phyloP scores from a whole-genome alignment of 495 filamentous ascomycete genomes.

The Aspergillus cavernicola region DNA sequence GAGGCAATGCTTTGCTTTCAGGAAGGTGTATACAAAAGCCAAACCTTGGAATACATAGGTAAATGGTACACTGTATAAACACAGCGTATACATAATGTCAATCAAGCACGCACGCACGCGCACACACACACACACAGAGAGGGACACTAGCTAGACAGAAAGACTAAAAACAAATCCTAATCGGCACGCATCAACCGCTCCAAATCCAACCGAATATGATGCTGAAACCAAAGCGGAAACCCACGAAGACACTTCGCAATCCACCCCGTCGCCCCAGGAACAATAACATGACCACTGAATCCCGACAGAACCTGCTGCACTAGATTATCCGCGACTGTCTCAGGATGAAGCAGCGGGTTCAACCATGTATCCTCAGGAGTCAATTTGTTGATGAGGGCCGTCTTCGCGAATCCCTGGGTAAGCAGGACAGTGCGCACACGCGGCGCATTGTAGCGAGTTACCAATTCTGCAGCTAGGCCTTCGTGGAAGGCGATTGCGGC shows the following conservation, averaged over 20 bases:
- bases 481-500: slow-evolving; percentile 67
- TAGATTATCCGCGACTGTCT: slow-evolving; percentile 63
- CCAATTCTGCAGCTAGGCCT: slow-evolving; percentile 60
- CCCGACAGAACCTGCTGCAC: slow-evolving; percentile 55
- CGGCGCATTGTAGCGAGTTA: slow-evolving; percentile 57
- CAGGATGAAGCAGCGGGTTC: slow-evolving; percentile 53
- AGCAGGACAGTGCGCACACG: slow-evolving; percentile 63
- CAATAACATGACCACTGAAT: slow-evolving; percentile 15
- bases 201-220: slow-evolving; percentile 25
- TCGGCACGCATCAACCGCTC: slow-evolving; percentile 31
- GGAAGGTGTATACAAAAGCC: neutral
- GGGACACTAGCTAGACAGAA: too few relatives aligned
- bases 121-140: too few relatives aligned
- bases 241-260: slow-evolving; percentile 30
- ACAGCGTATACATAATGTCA: too few relatives aligned
- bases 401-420: slow-evolving; percentile 61
- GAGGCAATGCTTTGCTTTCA: neutral
- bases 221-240: slow-evolving; percentile 45
- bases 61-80: too few relatives aligned
- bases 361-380: slow-evolving; percentile 54
- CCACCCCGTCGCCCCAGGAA: slow-evolving; percentile 24
- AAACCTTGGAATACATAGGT: too few relatives aligned
- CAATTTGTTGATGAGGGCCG: slow-evolving; percentile 55
- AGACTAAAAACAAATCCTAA: too few relatives aligned
- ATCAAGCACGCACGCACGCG: too few relatives aligned